A percentile compares a stretch with the other conserved stretches of the same genome.
Evolutionary conservation across 2,329 filamentous ascomycete species (phyloP).

Genomic region (Ophiostoma perfectum): DNA sequence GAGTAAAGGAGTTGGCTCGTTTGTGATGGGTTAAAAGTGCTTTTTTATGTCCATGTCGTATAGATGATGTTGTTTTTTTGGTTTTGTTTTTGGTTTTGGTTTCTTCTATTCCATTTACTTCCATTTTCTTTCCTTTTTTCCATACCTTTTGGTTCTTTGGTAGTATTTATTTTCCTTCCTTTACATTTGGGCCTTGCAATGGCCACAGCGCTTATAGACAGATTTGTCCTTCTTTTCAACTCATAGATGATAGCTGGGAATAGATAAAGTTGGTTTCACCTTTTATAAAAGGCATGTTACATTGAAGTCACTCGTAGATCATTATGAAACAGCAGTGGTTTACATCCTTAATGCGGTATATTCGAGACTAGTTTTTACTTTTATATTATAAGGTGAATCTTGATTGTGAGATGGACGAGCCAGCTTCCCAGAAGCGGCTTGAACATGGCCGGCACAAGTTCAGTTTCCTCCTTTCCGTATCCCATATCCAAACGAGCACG

Average conservation of each 20-base stretch:
- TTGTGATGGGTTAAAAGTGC: not conserved
- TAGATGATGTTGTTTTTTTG: not conserved
- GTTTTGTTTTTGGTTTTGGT: not conserved
- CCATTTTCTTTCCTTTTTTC: not conserved
- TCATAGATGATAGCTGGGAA: not conserved
- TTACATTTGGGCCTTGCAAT: not conserved
- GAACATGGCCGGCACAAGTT: not conserved
- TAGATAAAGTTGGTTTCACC: not conserved
- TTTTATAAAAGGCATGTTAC: not conserved
- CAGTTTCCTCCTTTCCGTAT: conserved; percentile 2
- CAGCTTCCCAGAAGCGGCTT: not conserved
- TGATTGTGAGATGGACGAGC: not conserved
- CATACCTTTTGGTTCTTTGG: not conserved
- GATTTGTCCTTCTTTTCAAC: not conserved
- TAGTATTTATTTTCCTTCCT: not conserved
- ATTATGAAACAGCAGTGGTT: not conserved
- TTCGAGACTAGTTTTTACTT: conserved; percentile 7
- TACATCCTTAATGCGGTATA: conserved; percentile 9
- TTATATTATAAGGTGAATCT: conserved; percentile 8
- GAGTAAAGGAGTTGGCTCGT: conserved; percentile 5
- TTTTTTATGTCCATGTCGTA: not conserved
- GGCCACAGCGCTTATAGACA: conserved; percentile 10
- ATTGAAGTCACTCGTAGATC: no score
- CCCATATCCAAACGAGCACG: not conserved
- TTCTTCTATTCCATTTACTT: not conserved